Evolutionary conservation across 108 stramenopile species (phyloP).

Genomic region (Cylindrotheca closterium): DNA sequence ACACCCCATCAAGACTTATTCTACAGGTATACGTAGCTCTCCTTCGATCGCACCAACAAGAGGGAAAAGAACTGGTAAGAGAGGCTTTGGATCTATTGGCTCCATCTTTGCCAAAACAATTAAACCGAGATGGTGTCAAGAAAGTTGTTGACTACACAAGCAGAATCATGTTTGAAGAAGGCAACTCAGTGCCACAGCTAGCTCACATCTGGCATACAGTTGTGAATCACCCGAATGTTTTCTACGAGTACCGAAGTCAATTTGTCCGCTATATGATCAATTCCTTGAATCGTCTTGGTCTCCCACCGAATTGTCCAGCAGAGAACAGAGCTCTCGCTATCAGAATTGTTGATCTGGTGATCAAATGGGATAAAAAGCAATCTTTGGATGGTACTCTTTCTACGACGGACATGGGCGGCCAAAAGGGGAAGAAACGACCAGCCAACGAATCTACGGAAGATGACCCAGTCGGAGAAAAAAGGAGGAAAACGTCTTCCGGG

Average conservation of each 20-base stretch:
- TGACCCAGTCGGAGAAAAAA: conserved; percentile 8
- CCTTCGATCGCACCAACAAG: conserved; percentile 76
- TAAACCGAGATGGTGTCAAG: conserved; percentile 54
- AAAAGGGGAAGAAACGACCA: conserved; percentile 6
- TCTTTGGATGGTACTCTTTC: conserved; percentile 3
- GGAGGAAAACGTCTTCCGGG: conserved; percentile 3
- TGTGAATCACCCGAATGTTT: conserved; percentile 69
- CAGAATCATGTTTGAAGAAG: conserved; percentile 92
- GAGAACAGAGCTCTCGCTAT: conserved; percentile 78
- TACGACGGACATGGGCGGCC: too few species aligned
- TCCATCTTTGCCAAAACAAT: conserved; percentile 68
- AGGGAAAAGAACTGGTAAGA: conserved; percentile 77
- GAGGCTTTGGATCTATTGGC: conserved; percentile 82
- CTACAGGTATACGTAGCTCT: conserved; percentile 87
- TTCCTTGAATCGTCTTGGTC: conserved; percentile 75
- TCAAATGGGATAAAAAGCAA: conserved; percentile 72
- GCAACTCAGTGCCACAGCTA: conserved; percentile 84
- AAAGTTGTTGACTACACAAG: conserved; percentile 79
- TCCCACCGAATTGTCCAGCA: conserved; percentile 63
- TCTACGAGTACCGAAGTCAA: conserved; percentile 49
- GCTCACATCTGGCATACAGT: conserved; percentile 90
- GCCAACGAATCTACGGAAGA: not conserved
- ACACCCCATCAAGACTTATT: conserved; percentile 82
- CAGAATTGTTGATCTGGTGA: conserved; percentile 75
- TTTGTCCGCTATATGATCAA: conserved; percentile 87